A percentile compares a stretch with the other conserved stretches of the same genome.
Conservation (phyloP, 1,284 basidiomycete species). For the Peniophora sp. region DNA sequence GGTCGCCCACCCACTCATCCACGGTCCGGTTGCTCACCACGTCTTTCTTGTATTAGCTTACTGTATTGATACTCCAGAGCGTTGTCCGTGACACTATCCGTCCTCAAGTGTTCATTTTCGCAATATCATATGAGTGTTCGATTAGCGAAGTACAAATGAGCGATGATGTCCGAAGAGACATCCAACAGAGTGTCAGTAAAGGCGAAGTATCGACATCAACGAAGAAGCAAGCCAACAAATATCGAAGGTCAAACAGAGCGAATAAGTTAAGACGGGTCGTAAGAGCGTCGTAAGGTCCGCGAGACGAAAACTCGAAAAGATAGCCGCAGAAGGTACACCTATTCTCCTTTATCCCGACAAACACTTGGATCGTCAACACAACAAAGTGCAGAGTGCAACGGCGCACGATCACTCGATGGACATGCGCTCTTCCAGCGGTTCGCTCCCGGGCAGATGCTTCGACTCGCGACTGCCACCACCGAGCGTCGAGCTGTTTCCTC, state of each 20-base stretch:
- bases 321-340: too few species aligned
- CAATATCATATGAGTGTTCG: too few species aligned
- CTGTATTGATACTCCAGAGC: too few species aligned
- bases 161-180: too few species aligned
- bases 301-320: neutral
- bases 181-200: too few species aligned
- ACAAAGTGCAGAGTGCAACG: neutral
- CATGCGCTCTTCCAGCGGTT: conserved; percentile 31
- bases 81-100: too few species aligned
- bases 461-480: conserved; percentile 30
- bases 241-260: neutral
- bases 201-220: too few species aligned
- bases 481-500: conserved; percentile 12
- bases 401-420: conserved; percentile 42
- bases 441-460: conserved; percentile 26
- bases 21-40: too few species aligned
- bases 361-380: neutral
- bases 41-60: too few species aligned
- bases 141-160: too few species aligned
- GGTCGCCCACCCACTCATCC: too few species aligned
- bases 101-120: too few species aligned
- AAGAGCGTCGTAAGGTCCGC: neutral
- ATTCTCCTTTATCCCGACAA: neutral
- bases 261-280: neutral
- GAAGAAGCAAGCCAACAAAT: neutral